Evolutionary conservation across 805 yeast genomes (phyloP), one percentile per base, ranked within the genome.

Genomic region (Helenozyma rhizophorensis): DNA sequence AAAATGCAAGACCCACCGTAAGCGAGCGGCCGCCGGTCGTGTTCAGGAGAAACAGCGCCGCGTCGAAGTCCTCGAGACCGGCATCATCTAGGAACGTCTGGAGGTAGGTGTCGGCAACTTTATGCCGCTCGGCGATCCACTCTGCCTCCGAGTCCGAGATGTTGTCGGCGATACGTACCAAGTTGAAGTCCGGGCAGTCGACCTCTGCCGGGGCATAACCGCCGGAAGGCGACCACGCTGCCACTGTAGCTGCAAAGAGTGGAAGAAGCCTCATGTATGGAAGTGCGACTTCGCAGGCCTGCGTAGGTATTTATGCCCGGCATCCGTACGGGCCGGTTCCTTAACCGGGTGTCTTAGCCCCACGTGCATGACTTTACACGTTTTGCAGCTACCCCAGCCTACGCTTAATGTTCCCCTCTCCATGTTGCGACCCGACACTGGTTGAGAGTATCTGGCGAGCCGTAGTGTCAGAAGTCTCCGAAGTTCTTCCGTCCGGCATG

Each of bases 271-370:
- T 43, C 47, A 15, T 56, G 8, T 32, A 78, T 52, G 13, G 72
- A 64, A 1, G 76, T 68, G 1, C 83, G 84, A 50, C 76, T 75
- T 5, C 84, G 82, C 55, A 56, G 76, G 33, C 78, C 77, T 3
- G 27, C 30, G 7, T 49, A 39, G 3, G 37, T 16, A 45, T 79
- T 84, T 8, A n/a, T n/a, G n/a, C n/a, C n/a, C n/a, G n/a, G n/a
- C n/a, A n/a, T n/a, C n/a, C n/a, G n/a, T n/a, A n/a, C n/a, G n/a
- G n/a, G n/a, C n/a, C n/a, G n/a, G n/a, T n/a, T n/a, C n/a, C n/a
- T n/a, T n/a, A n/a, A n/a, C n/a, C n/a, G n/a, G n/a, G n/a, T n/a
- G n/a, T n/a, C n/a, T n/a, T n/a, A n/a, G n/a, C n/a, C n/a, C n/a
- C n/a, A n/a, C n/a, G n/a, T n/a, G n/a, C n/a, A n/a, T n/a, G n/a